Base-by-base conservation (phyloP, 805 yeast species). In the Saccharomycopsis fodiens region DNA sequence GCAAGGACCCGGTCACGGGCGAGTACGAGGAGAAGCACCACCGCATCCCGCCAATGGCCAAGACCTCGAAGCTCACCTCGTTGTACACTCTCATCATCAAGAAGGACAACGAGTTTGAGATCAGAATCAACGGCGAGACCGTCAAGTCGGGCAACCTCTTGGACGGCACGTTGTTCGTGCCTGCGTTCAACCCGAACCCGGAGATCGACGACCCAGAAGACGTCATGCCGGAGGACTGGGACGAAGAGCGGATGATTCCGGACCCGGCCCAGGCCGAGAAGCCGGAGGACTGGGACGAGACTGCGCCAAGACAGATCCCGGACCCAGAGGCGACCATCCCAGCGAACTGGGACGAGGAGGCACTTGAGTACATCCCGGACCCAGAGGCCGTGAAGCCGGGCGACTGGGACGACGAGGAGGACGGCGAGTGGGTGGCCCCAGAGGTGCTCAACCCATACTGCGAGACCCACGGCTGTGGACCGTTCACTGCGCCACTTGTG, bases 371-470 rank as follows among this genome's bases (percentile, higher is more conserved):
- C 50, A 76, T 89, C 47, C 63, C 73, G 8, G 93, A 88, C 59
- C 87, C 94, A 34, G 69, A 67, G 1, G 81, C 85, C 23, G 57
- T 50, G 27, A 74, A 70, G 55, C 96, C 96, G 16, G 82, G 69
- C 38, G 81, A 74, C 57, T 88, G 96, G 96, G 85, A 85, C 58
- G 95, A 85, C 35, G 89, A 81, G 54, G 89, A 83, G 59, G 95
- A 87, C 59, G 96, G 96, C 3, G 80, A 72, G 56, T 89, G 94
- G 94, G 56, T 67, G 36, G 82, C 88, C 2, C 88, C 91, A 21
- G 61, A 68, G 40, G 69, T 87, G 39, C 67, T 66, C 38, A 88
- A 88, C 60, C 96, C 96, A 8, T 76, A 67, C 47, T 88, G 97
- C 63, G 69, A 65, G 25, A 54, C 62, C 27, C 73, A 69, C 44